Evolutionary conservation across 106 monocot genomes (phyloP), one percentile per base, ranked within the genome.

Genomic region (Iris macrosiphon): DNA sequence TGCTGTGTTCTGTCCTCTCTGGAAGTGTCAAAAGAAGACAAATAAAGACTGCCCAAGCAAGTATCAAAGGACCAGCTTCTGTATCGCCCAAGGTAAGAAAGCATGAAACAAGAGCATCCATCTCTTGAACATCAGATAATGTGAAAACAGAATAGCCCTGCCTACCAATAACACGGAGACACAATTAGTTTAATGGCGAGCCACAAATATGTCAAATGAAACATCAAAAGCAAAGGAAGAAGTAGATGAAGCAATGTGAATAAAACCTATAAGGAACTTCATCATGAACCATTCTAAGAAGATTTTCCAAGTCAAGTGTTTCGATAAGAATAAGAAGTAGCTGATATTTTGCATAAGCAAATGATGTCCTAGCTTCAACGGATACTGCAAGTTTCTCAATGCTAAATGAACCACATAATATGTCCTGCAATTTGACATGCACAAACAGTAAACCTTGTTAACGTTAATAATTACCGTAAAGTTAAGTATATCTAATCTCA

Each of bases 321-420:
- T 98, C 90, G 57, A 98, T 81, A 65, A 98, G 82, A 77, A 98
- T 68, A 70, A 98, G 67, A 5, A 89, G 67, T 15, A 98, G 47
- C 47, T 83, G 90, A 47, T 77, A 72, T 71, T 80, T 90, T 48
- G 74, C 63, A 68, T 75, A 74, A 52, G 5, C 39, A 58, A 90
- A 83, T 22, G 70, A 87, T 49, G 63, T 72, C 26, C 56, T 70
- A 50, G 83, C 77, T 66, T 98, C 83, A 52, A 59, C 32, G 48
- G 96, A 87, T 45, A 73, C 80, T 15, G 83, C 86, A 17, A 87
- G 55, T 38, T 87, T 90, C 54, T 64, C 78, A 31, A 73, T 67
- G 54, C 64, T 69, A 70, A 69, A 72, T 29, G 77, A 45, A 50
- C 87, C 83, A 50, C 53, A 60, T 45, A 90, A 55, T 41, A 83